Percentiles rank a stretch among this genome's conserved stretches.
Evolutionary conservation across 345 rosid species (phyloP).

Genomic region (Camelina hispida): DNA sequence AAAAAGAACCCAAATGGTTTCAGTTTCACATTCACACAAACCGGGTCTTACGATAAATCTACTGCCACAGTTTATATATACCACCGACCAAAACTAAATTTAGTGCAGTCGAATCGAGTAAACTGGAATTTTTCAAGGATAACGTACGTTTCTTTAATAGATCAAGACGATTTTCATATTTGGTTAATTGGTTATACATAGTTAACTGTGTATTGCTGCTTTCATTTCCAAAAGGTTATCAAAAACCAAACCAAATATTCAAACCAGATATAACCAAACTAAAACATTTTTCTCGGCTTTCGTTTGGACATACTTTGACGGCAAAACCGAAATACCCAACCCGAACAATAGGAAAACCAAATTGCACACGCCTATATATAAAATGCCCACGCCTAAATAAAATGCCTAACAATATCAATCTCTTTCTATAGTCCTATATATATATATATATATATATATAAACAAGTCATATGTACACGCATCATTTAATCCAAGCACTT

Average conservation of each 20-base stretch:
- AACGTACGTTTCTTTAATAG: not conserved
- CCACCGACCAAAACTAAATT: not conserved
- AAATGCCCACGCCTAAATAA: not conserved
- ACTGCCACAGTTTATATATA: not conserved
- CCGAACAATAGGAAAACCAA: constrained; percentile 4
- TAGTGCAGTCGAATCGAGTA: not conserved
- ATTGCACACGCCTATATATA: not conserved
- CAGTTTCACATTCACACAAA: not conserved
- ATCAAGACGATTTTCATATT: no score
- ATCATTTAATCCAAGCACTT: not conserved
- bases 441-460: not conserved
- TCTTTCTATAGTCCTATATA: not conserved
- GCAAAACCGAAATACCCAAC: not conserved
- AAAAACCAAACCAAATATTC: not conserved
- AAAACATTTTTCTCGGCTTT: not conserved
- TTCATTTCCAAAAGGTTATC: not conserved
- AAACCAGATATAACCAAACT: not conserved
- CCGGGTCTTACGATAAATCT: not conserved
- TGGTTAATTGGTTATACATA: not conserved
- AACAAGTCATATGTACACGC: constrained; percentile 14
- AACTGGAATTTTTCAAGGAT: not conserved
- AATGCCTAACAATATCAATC: not conserved
- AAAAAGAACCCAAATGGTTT: not conserved
- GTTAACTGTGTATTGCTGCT: not conserved
- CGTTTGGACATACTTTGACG: not conserved